phyloP scores from a whole-genome alignment of 768 basidiomycete species.

The Boletus sp. region DNA sequence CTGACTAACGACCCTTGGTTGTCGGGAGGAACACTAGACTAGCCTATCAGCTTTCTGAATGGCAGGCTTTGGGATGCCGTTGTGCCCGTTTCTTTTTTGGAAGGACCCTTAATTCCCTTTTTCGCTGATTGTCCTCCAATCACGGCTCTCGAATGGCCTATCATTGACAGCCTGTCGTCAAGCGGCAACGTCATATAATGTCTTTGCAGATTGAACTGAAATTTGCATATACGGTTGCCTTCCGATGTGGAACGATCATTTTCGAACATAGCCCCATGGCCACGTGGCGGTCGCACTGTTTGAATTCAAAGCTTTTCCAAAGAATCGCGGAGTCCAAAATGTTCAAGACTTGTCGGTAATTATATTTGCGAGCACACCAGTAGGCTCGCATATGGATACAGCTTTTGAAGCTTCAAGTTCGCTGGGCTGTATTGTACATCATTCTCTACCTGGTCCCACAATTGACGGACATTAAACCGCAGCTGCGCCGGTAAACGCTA shows the following conservation, averaged over 20 bases:
- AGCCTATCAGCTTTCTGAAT: no score
- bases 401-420: no score
- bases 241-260: neutral
- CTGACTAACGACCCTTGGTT: neutral
- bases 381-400: no score
- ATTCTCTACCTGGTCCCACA: neutral
- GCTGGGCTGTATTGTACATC: no score
- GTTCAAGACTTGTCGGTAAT: neutral
- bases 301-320: neutral
- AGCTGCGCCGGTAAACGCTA: neutral
- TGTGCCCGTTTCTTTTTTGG: no score
- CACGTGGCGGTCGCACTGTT: neutral
- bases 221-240: neutral
- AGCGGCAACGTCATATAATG: no score
- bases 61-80: no score
- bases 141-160: no score
- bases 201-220: neutral
- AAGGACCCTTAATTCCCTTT: no score
- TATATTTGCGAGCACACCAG: neutral
- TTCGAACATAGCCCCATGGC: neutral
- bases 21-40: neutral
- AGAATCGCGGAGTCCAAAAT: neutral
- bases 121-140: no score
- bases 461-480: conserved; percentile 12
- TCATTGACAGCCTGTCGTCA: no score